Base-by-base conservation (phyloP, 202 grass and related monocot genomes). In the Schoenoplectus triqueter region DNA sequence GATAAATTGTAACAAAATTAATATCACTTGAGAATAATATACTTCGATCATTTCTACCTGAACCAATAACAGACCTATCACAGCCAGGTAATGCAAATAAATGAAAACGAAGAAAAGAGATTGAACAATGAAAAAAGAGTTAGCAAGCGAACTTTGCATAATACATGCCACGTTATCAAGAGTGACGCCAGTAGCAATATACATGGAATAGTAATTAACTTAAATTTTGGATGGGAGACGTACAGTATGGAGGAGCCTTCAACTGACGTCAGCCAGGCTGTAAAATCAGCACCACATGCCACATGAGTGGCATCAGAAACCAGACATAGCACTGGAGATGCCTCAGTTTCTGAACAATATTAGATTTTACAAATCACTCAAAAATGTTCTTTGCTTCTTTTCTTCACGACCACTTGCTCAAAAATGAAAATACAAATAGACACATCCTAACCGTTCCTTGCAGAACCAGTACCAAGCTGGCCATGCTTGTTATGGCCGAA, bases 161-260 rank as follows among this genome's bases (percentile, higher is more conserved):
- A 6, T 57, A 39, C 18, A 50, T 6, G 18, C 8, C 49, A 56
- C 20, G 1, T 10, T 76, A 76, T 76, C 50, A 76, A 54, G 49
- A 76, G 13, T 55, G 11, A 54, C 52, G 71, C 3, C 3, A 47
- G 71, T 54, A 74, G 18, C 17, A 56, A 54, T 76, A 73, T 46
- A 40, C 55, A 56, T 56, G 49, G 21, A 59, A 42, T 39, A 51
- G 5, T 15, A 49, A 7, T 19, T 49, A 45, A 78, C 51, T 78
- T 11, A 50, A 54, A 47, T 50, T 69, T 71, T 80, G 46, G 20
- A 74, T 51, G 10, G 69, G 73, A 63, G 69, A 89, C 92, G 56
- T 95, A 99, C 96, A 99, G 82, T 89, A 99, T 99, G 85, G 96
- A 91, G 85, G 91, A 92, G 41, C 96, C 96, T 88, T 99, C 93